Evolutionary conservation across 2,329 filamentous ascomycete species (phyloP), one percentile per base, ranked within the genome.

Genomic region (Orbilia brochopaga): DNA sequence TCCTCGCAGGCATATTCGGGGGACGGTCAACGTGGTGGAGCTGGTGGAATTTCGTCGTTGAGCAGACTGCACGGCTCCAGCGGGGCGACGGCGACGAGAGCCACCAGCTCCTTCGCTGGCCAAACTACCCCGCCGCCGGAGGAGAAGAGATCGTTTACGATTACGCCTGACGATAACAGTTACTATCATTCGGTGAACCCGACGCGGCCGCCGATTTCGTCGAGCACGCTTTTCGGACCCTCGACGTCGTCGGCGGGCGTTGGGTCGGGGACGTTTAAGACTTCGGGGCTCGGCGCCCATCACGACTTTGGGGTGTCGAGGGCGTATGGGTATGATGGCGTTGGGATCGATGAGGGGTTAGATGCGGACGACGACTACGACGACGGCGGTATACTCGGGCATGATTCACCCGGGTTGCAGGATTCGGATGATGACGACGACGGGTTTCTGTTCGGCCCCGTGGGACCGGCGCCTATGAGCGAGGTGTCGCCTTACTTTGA

Each of bases 341-440:
- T 53, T n/a, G 53, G 37, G 0, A 60, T 64, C 27, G 66, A 70
- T n/a, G 66, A 58, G 44, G 66, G 66, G 1, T 30, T 70, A 5
- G 66, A 70, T 10, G 66, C 59, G 7, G 66, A 70, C n/a, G 59
- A 64, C 23, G 66, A 70, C 19, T 32, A 4, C 8, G 65, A 64
- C 50, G 61, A 59, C 15, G 59, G 56, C 15, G 35, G 44, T 40
- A 44, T 60, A 1, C 51, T 58, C 23, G 66, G 48, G 1, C 27
- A 50, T 11, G 59, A 60, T 27, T 70, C 59, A 2, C 59, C 66
- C 2, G 46, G 24, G 21, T 64, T 60, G 19, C 53, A 70, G 15
- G 66, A 70, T 46, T 59, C 66, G 15, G 66, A 70, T 46, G 65
- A 69, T 37, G 66, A 69, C 13, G 65, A 70, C 32, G 64, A 62